Evolutionary conservation across 129 eudicot species (phyloP).

Genomic region (Flaveria ramosissima): DNA sequence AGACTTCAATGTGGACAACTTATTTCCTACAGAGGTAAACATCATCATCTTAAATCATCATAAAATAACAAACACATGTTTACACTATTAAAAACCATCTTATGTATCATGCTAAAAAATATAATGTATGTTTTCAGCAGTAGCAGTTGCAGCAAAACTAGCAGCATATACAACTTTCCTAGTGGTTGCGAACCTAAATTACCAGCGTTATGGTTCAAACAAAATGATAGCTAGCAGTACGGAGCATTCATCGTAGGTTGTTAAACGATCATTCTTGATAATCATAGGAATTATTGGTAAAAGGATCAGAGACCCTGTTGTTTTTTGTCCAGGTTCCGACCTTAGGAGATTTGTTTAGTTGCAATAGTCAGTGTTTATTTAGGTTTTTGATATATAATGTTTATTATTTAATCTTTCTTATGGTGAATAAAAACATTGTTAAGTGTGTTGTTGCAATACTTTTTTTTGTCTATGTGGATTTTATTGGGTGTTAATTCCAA

Average conservation of each 20-base stretch:
- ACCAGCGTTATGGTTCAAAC: slow-evolving; percentile 17
- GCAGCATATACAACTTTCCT: not conserved
- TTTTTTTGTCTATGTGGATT: not conserved
- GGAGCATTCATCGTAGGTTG: slow-evolving; percentile 3
- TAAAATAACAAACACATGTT: not conserved
- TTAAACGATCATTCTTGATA: slow-evolving; percentile 7
- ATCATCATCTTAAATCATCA: not conserved
- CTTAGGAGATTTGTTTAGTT: slow-evolving; percentile 1
- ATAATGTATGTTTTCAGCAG: slow-evolving; percentile 9
- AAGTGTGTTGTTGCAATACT: not conserved
- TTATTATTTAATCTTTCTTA: slow-evolving; percentile 12
- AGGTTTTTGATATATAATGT: not conserved
- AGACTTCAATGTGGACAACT: slow-evolving; percentile 26
- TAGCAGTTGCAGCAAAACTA: too few species aligned
- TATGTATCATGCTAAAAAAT: too few species aligned
- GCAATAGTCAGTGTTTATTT: not conserved
- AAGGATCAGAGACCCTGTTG: slow-evolving; percentile 24
- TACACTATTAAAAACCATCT: too few species aligned
- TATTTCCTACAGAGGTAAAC: slow-evolving; percentile 22
- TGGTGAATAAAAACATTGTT: slow-evolving; percentile 14
- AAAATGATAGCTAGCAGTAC: slow-evolving; percentile 5
- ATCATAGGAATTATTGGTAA: slow-evolving; percentile 22
- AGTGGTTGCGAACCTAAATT: slow-evolving; percentile 22
- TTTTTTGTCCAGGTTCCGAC: slow-evolving; percentile 17
- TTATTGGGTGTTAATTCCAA: not conserved